Percentiles rank a stretch among this genome's conserved stretches.
Evolutionary conservation across 352 stramenopile genomes (phyloP).

Genomic region (Phytophthora macrochlamydospora): DNA sequence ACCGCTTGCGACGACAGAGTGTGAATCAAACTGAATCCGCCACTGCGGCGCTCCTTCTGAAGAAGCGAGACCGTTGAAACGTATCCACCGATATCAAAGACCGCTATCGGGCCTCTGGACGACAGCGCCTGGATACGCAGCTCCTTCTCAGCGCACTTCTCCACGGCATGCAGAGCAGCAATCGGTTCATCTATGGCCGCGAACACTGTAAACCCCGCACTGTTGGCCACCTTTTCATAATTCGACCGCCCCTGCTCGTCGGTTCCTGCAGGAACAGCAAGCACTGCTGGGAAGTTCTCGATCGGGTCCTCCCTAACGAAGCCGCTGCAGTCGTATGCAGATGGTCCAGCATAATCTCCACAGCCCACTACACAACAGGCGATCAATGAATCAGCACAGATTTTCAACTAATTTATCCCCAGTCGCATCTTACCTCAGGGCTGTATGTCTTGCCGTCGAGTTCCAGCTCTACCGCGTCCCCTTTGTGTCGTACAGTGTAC

Average conservation of each 20-base stretch:
- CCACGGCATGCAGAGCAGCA: conserved; percentile 61
- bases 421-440: conserved; percentile 43
- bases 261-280: conserved; percentile 51
- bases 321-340: conserved; percentile 47
- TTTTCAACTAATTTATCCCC: background rate
- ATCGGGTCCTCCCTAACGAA: conserved; percentile 50
- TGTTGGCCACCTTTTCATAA: conserved; percentile 56
- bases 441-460: conserved; percentile 66
- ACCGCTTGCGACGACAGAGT: conserved; percentile 40
- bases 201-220: conserved; percentile 64
- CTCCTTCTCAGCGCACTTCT: conserved; percentile 43
- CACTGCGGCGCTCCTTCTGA: conserved; percentile 26
- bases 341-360: conserved; percentile 65
- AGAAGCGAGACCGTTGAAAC: conserved; percentile 60
- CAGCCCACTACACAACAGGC: conserved; percentile 47
- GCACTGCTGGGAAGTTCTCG: conserved; percentile 51
- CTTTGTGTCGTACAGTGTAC: conserved; percentile 36
- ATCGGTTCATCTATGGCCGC: conserved; percentile 63
- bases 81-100: conserved; percentile 79
- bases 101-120: conserved; percentile 41
- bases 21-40: conserved; percentile 44
- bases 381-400: conserved; percentile 1
- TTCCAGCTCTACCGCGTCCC: conserved; percentile 36
- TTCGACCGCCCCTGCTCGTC: conserved; percentile 35
- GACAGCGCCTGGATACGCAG: conserved; percentile 25